Evolutionary conservation across 371 early-diverging fungal species (phyloP), one percentile per base, ranked within the genome.

Genomic region (Apophysomyces sp.): DNA sequence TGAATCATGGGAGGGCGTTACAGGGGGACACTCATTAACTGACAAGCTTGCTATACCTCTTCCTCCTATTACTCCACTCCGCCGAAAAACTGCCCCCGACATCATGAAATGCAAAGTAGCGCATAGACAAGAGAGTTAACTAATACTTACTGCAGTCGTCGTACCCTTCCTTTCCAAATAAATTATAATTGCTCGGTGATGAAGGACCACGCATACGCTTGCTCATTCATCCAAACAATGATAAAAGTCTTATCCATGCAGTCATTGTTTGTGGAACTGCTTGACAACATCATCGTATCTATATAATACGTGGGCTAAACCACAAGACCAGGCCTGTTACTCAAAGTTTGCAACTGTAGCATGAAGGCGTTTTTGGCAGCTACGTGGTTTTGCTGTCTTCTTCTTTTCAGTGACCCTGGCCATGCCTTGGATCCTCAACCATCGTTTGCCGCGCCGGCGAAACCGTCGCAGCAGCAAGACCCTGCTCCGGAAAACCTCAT

Each of bases 11-110:
- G 49, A 44, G 21, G 49, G 49, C 21, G 21, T 21, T n/a, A 16
- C 49, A 44, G 49, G 49, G 49, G 49, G 3, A 4, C 49, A 44
- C n/a, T 44, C 21, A 44, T 44, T 44, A 44, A 44, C 21, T 8
- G 49, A 44, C 21, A 44, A 21, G 24, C 21, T 44, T 44, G n/a
- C 24, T 21, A 16, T 21, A 21, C 52, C 31, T 2, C 55, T 55
- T 55, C 26, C 52, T 16, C 27, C 58, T 12, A 30, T 57, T 5
- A 53, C 52, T 26, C 37, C 40, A 13, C 53, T 63, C 52, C 58
- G 63, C 16, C 39, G 63, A 21, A 63, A 63, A 41, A 63, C 63
- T 3, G 63, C 63, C 16, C 63, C 63, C 29, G 65, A 44, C n/a
- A 44, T 44, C 21, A 21, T 11, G 24, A 49, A 24, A 53, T 59